Evolutionary conservation across 2,329 filamentous ascomycete genomes (phyloP).

Genomic region (Hymenoscyphus fructigenus): DNA sequence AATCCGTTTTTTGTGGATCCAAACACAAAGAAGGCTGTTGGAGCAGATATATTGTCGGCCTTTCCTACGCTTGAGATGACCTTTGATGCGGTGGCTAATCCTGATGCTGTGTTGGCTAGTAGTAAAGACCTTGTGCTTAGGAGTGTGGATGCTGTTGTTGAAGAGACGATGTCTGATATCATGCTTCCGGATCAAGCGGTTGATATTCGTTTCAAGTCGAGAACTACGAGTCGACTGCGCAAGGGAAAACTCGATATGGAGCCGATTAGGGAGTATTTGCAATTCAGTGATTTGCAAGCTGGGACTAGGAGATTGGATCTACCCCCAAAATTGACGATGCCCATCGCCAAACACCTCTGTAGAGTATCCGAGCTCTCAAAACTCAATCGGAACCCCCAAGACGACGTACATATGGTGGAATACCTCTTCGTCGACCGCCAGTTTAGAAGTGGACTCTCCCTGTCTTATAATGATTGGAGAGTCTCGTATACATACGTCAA

Average conservation of each 20-base stretch:
- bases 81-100: conserved; percentile 19
- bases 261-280: conserved; percentile 25
- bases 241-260: conserved; percentile 12
- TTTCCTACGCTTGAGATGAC: conserved; percentile 36
- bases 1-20: conserved; percentile 28
- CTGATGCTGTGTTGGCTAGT: not conserved
- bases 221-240: conserved; percentile 23
- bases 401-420: conserved; percentile 26
- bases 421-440: conserved; percentile 37
- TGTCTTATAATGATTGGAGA: conserved; percentile 28
- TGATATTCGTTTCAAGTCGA: conserved; percentile 36
- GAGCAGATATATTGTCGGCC: conserved; percentile 24
- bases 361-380: conserved; percentile 14
- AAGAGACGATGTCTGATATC: conserved; percentile 28
- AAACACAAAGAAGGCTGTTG: conserved; percentile 13
- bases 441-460: conserved; percentile 24
- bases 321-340: conserved; percentile 29
- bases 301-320: conserved; percentile 24
- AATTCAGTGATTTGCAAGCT: conserved; percentile 24
- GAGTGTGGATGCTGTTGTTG: conserved; percentile 27
- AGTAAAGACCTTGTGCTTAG: conserved; percentile 20
- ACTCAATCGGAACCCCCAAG: conserved; percentile 11
- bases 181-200: conserved; percentile 35
- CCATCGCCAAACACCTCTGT: conserved; percentile 31
- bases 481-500: conserved; percentile 33